These are phyloP conservation scores for Suhomyces emberorum DNA, from an alignment of 805 yeast species.

Conservation along the genomic window DNA sequence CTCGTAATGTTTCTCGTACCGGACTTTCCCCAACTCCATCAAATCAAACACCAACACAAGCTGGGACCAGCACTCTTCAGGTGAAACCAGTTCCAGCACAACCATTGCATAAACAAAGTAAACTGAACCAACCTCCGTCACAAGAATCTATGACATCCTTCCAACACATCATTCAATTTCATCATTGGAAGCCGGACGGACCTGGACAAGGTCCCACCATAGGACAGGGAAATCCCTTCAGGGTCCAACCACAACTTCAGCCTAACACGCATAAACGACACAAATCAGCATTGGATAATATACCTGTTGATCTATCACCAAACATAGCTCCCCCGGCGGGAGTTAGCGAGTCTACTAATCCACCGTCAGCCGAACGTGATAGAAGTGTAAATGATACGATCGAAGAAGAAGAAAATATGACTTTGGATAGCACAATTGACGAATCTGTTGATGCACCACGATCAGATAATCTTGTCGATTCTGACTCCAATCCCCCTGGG, in stretches of 20 bases:
- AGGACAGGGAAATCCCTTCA: conserved; percentile 8
- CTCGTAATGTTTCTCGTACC: not conserved
- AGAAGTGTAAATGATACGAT: conserved; percentile 7
- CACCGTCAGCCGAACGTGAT: not conserved
- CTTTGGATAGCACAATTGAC: conserved; percentile 13
- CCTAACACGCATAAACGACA: conserved; percentile 34
- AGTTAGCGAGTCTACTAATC: conserved; percentile 3
- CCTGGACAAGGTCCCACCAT: conserved; percentile 16
- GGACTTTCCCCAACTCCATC: conserved; percentile 2
- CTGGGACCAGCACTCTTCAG: conserved; percentile 33
- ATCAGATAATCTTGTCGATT: conserved; percentile 10
- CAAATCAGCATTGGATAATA: conserved; percentile 28
- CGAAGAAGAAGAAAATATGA: conserved; percentile 12
- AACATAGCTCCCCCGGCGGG: not conserved
- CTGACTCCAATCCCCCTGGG: conserved; percentile 4
- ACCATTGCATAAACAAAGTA: conserved; percentile 33
- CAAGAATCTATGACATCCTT: conserved; percentile 46
- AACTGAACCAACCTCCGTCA: conserved; percentile 29
- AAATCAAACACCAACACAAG: not conserved
- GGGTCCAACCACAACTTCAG: conserved; percentile 8
- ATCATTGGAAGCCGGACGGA: conserved; percentile 53
- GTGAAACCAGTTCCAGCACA: conserved; percentile 43
- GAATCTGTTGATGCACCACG: conserved; percentile 5
- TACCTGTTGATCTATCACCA: conserved; percentile 23
- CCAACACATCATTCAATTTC: conserved; percentile 54